Base-by-base conservation (phyloP, 805 yeast species). In the Wickerhamomyces alni region DNA sequence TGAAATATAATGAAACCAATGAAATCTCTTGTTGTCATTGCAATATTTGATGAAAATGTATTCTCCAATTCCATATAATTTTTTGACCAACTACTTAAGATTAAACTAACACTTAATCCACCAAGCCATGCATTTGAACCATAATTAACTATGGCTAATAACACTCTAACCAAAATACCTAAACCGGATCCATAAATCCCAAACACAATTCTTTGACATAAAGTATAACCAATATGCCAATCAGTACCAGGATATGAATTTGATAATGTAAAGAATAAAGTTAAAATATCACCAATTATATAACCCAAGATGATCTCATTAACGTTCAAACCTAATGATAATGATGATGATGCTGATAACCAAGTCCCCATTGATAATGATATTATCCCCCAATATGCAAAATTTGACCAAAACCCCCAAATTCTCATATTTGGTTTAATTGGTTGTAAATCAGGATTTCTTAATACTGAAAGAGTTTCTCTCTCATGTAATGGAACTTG, bases 231-330 rank as follows among this genome's bases (percentile, higher is more conserved):
- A 32, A 70, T 65, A 51, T 72, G 77, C 61, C 68, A 74, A 35
- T 70, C 66, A 15, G 58, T 51, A 33, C 80, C 80, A 0, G 72
- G 75, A 37, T 60, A 64, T 16, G 74, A 67, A 49, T 72, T 72
- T 11, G 71, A 63, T 29, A 69, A 47, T 13, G 78, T 70, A 41
- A 67, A 63, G 5, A 60, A 15, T 31, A 69, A 57, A 13, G 75
- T 70, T 13, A 75, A 44, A 5, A 67, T 46, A 51, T 73, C 74
- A 25, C 74, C 78, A n/a, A 75, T 45, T 26, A 49, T 45, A 49
- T 55, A 51, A 17, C 67, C 62, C 9, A 72, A 70, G 52, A 75
- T 65, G 8, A 72, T 62, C 36, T 72, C 70, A 5, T 67, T 61
- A 33, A 72, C 69, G 30, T 66, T 61, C 39, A 73, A 54, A 2